phyloP scores from a whole-genome alignment of 805 yeast genomes.

The Isabelozyma pseudorhagii region DNA sequence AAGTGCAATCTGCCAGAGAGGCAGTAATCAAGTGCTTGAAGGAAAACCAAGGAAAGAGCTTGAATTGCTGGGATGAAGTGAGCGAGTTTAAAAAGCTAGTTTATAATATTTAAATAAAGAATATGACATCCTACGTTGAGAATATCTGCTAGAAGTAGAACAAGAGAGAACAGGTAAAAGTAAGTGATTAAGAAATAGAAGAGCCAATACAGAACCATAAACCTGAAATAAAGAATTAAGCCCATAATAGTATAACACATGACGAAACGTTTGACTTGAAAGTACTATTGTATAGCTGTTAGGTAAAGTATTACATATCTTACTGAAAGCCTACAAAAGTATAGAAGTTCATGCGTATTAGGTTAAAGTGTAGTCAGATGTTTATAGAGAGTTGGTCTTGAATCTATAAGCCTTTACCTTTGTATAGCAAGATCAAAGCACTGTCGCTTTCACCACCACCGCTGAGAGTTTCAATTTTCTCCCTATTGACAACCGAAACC shows the following conservation, averaged over 20 bases:
- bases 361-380: not conserved
- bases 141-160: not conserved
- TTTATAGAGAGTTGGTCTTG: too few species aligned
- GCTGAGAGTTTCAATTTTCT: slow-evolving; percentile 78
- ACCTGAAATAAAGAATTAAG: too few species aligned
- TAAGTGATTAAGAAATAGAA: too few species aligned
- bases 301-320: too few species aligned
- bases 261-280: too few species aligned
- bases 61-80: slow-evolving; percentile 82
- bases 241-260: too few species aligned
- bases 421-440: slow-evolving; percentile 84
- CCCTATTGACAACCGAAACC: slow-evolving; percentile 72
- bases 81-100: slow-evolving; percentile 63
- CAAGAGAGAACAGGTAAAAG: too few species aligned
- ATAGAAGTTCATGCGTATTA: too few species aligned
- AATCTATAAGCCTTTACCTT: slow-evolving; percentile 61
- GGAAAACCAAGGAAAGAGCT: slow-evolving; percentile 58
- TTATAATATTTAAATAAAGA: slow-evolving; percentile 10
- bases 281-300: too few species aligned
- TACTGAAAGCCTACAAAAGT: too few species aligned
- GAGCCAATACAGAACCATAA: too few species aligned
- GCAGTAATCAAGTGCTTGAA: slow-evolving; percentile 58
- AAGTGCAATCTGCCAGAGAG: slow-evolving; percentile 44
- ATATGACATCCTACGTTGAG: not conserved
- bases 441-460: slow-evolving; percentile 99